Percentiles rank a stretch among this genome's conserved stretches.
phyloP scores from a whole-genome alignment of 108 stramenopile species.

The Fragilariopsis cylindrus region DNA sequence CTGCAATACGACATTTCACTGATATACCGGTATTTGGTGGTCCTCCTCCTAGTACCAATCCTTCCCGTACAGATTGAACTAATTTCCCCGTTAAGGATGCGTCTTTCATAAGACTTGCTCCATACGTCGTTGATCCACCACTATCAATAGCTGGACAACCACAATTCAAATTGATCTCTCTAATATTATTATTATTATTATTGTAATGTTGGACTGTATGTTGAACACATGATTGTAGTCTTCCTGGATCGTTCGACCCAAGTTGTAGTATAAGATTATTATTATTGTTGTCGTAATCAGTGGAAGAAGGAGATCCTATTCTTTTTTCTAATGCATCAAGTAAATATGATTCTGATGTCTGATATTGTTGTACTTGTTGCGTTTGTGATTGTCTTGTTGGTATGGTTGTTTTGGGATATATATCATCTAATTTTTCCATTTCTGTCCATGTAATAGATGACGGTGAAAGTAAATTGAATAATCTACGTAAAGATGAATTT shows the following conservation, averaged over 20 bases:
- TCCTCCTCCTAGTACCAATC: constrained; percentile 19
- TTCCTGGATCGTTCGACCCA: constrained; percentile 37
- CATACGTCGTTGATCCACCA: constrained; percentile 50
- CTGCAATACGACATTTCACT: constrained; percentile 48
- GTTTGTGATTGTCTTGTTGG: too few relatives aligned
- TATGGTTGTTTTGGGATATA: constrained; percentile 10
- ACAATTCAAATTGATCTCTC: constrained; percentile 56
- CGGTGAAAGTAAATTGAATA: constrained; percentile 40
- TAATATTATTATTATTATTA: not conserved
- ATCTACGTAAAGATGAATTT: constrained; percentile 28
- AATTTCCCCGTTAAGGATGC: constrained; percentile 34
- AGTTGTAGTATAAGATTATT: constrained; percentile 45
- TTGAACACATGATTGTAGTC: constrained; percentile 30
- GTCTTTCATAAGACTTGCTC: constrained; percentile 54
- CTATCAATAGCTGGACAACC: constrained; percentile 54
- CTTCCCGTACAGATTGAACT: constrained; percentile 24
- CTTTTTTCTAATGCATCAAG: constrained; percentile 11
- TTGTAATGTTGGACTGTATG: constrained; percentile 18
- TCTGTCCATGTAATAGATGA: constrained; percentile 49
- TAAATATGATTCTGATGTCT: not conserved
- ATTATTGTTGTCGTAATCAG: constrained; percentile 1
- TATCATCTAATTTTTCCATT: constrained; percentile 59
- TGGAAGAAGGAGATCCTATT: not conserved
- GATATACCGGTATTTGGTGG: not conserved
- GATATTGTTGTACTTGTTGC: too few relatives aligned